Base-by-base conservation (phyloP, 2,329 filamentous ascomycete genomes). In the Fusarium incarnatum region DNA sequence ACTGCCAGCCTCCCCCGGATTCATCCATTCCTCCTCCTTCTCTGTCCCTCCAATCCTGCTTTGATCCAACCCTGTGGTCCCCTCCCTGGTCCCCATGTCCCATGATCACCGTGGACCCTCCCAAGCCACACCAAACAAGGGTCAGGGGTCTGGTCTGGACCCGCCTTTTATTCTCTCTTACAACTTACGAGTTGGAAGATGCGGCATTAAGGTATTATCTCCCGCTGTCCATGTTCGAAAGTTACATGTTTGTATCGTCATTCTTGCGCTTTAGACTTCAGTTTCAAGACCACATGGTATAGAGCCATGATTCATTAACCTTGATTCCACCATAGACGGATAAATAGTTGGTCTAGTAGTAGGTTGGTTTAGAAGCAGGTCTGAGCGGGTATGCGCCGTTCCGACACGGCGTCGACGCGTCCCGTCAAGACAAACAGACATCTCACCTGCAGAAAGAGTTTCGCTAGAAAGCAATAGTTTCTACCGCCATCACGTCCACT, bases 371-470 rank as follows among this genome's bases (percentile, higher is more conserved):
- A 37, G 34, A n/a, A 37, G 34, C 18, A 41, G 32, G n/a, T 37
- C 47, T 18, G 23, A 48, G 46, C 41, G 46, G 56, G 40, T 64
- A 68, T 64, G 71, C 71, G 68, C 67, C 72, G 70, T 67, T 61
- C 70, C 68, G 70, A 46, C 15, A 46, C 57, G 49, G 54, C 40
- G 50, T 64, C 62, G 64, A 72, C 67, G 57, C 71, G 61, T 67
- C 46, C 67, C 59, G 66, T 53, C 27, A 16, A 16, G 47, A 53
- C 49, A 37, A 28, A 44, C 20, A 13, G 47, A 16, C n/a, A 23
- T 18, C 23, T 37, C n/a, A 23, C 20, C 57, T 70, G 60, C 53
- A 72, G 42, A 53, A 27, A 72, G 42, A 53, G 44, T 60, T 52
- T 56, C 32, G 44, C 58, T 62, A 70, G 45, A 42, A 37, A 42